Percentiles rank a stretch among this genome's conserved stretches.
Conservation (phyloP, 2,329 filamentous ascomycete genomes). For the Cordyceps tenuipes region DNA sequence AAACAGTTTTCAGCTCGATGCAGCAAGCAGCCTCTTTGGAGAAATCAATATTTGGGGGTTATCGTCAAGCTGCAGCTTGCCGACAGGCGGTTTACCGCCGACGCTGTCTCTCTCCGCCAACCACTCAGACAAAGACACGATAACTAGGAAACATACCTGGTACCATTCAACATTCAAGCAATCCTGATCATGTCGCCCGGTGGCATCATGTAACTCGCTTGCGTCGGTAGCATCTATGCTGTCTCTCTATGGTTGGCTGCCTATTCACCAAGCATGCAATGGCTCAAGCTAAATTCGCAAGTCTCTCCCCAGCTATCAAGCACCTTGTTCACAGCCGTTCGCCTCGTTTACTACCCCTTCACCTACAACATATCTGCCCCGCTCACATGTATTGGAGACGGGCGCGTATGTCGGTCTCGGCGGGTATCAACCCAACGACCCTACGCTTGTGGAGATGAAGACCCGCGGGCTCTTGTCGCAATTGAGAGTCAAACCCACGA, state of each 20-base stretch:
- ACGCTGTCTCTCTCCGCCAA: not conserved
- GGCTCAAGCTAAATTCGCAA: too few species aligned
- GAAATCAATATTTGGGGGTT: not conserved
- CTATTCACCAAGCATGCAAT: too few species aligned
- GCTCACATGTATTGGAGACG: not conserved
- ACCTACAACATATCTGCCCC: not conserved
- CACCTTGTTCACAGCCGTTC: not conserved
- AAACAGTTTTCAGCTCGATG: not conserved
- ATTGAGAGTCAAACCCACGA: too few species aligned
- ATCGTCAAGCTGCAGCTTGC: not conserved
- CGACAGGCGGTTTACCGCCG: not conserved
- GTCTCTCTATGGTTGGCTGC: too few species aligned
- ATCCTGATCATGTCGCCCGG: not conserved
- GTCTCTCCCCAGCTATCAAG: too few species aligned
- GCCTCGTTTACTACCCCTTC: not conserved
- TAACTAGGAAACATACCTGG: not conserved
- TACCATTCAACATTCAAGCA: not conserved
- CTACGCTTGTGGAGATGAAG: conserved; percentile 3
- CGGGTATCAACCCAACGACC: conserved; percentile 1
- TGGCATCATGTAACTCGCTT: not conserved
- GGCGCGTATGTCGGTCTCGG: conserved; percentile 6
- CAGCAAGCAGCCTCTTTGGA: conserved; percentile 4
- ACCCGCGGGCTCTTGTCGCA: not conserved
- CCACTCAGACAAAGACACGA: not conserved
- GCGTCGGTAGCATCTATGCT: not conserved